A percentile compares a stretch with the other conserved stretches of the same genome.
Evolutionary conservation across 2,329 filamentous ascomycete genomes (phyloP).

Genomic region (Sporothrix mexicana): DNA sequence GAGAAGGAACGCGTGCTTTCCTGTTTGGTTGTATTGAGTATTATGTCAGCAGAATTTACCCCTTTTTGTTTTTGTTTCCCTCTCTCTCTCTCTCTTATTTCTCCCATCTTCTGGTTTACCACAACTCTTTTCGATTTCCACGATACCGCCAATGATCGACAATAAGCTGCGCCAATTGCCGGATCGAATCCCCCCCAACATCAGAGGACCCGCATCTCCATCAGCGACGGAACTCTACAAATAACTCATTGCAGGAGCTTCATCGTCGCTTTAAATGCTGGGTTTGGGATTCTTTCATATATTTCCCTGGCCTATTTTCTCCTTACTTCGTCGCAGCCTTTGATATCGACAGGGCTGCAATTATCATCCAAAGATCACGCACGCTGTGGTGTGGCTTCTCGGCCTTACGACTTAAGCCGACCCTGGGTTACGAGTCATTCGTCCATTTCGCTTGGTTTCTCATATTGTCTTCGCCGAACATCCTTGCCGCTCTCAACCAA

Average conservation of each 20-base stretch:
- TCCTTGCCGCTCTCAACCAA: background rate
- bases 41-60: background rate
- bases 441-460: background rate
- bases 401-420: conserved; percentile 1
- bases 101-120: background rate
- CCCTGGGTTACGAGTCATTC: conserved; percentile 1
- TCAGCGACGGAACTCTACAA: background rate
- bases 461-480: background rate
- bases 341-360: conserved; percentile 3
- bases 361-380: background rate
- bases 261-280: background rate
- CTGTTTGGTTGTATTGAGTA: background rate
- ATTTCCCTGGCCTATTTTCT: background rate
- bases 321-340: background rate
- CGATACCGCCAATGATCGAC: background rate
- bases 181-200: background rate
- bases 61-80: background rate
- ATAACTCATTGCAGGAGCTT: background rate
- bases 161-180: background rate
- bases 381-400: background rate
- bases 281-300: background rate
- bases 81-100: no score
- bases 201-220: background rate
- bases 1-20: background rate
- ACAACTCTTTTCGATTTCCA: background rate